Evolutionary conservation across 2,329 filamentous ascomycete species (phyloP).

Genomic region (Cladosporium sphaerospermum): DNA sequence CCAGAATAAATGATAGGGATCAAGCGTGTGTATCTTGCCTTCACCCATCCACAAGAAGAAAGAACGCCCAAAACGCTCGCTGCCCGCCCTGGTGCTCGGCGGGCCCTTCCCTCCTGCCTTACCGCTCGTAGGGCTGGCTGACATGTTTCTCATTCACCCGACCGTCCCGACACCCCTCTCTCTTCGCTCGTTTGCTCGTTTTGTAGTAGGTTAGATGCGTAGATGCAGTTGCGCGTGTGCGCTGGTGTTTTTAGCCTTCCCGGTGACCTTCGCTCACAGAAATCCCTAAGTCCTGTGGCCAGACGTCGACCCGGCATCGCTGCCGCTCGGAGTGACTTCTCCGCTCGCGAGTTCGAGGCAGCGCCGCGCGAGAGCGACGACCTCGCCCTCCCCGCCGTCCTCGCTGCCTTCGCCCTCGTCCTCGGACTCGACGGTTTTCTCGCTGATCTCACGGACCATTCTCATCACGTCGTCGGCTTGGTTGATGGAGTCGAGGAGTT

Average conservation of each 20-base stretch:
- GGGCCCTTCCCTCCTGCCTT: background rate
- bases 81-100: background rate
- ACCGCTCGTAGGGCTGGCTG: background rate
- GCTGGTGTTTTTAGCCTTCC: background rate
- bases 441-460: conserved; percentile 86
- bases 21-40: background rate
- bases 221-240: background rate
- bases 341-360: conserved; percentile 59
- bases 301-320: conserved; percentile 9
- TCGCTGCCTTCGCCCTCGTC: conserved; percentile 81
- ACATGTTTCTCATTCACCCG: too few relatives aligned
- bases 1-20: too few relatives aligned
- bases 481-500: conserved; percentile 79
- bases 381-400: conserved; percentile 76
- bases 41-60: background rate
- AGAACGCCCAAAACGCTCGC: background rate
- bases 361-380: conserved; percentile 81
- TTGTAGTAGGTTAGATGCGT: background rate
- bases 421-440: conserved; percentile 80
- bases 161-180: too few relatives aligned
- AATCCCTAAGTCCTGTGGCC: conserved; percentile 6
- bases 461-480: conserved; percentile 86
- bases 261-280: background rate
- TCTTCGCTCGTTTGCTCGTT: too few relatives aligned
- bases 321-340: background rate